Conservation (phyloP, 495 filamentous ascomycete species). For the Cercophora samala region DNA sequence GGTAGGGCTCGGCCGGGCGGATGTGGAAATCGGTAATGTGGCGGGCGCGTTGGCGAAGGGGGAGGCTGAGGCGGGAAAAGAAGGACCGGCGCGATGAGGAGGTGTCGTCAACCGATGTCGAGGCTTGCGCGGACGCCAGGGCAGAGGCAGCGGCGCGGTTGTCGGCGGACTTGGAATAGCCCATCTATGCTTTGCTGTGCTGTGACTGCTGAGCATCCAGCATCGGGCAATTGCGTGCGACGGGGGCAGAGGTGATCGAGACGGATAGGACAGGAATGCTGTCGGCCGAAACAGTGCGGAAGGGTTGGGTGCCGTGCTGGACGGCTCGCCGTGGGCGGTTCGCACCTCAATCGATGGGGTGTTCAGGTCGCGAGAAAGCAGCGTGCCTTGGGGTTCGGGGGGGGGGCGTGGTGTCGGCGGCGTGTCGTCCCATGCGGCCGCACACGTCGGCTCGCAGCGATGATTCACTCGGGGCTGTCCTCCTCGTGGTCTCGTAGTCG, state of each 20-base stretch:
- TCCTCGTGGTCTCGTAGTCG: slow-evolving; percentile 9
- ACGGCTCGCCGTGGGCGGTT: background rate
- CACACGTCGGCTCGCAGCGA: background rate
- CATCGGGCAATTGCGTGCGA: background rate
- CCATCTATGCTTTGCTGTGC: slow-evolving; percentile 34
- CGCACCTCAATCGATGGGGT: background rate
- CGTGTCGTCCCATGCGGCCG: background rate
- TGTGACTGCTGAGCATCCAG: slow-evolving; percentile 7
- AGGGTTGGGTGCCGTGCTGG: background rate
- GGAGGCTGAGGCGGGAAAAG: slow-evolving; percentile 53
- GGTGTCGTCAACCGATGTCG: slow-evolving; percentile 29
- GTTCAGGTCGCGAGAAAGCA: slow-evolving; percentile 1
- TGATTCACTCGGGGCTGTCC: slow-evolving; percentile 8
- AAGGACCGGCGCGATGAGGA: slow-evolving; percentile 33
- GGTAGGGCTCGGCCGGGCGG: slow-evolving; percentile 79
- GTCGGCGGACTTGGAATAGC: slow-evolving; percentile 35
- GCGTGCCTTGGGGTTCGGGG: slow-evolving; percentile 1
- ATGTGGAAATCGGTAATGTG: slow-evolving; percentile 80
- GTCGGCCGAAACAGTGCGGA: background rate
- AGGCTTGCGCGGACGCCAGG: slow-evolving; percentile 24
- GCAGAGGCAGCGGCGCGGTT: slow-evolving; percentile 31
- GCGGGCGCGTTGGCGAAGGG: slow-evolving; percentile 59
- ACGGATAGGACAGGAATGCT: slow-evolving; percentile 3
- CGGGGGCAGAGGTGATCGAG: background rate
- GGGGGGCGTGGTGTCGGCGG: background rate